Evolutionary conservation across 371 early-diverging fungal species (phyloP), one percentile per base, ranked within the genome.

Genomic region (Syncephalastrum sp.): DNA sequence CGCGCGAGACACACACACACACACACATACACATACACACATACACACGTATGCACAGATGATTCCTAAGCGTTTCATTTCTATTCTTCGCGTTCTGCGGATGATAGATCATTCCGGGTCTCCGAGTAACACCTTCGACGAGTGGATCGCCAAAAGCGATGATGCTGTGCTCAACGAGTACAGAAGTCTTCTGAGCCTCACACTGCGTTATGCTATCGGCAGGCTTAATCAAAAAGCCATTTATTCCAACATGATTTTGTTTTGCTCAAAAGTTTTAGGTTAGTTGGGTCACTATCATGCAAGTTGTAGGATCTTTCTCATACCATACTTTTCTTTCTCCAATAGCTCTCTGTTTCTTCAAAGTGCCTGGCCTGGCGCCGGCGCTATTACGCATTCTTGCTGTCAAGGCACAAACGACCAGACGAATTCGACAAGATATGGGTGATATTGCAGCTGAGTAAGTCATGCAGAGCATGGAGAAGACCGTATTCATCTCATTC

Each of bases 171-270:
- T 33, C 12, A 33, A 53, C 14, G 60, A 59, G 15, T 71, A 71
- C 33, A 56, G 65, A 15, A 42, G 54, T 2, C 25, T 64, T n/a
- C 45, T 71, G 8, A 53, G 44, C 17, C 43, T 41, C 16, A 66
- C 68, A 0, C 57, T 81, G 17, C 74, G 69, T 47, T 71, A 78
- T 54, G 79, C 72, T 5, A 69, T 76, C 24, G 68, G 68, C 14
- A 56, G 62, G 21, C 53, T 81, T 38, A 78, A 76, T 44, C 73
- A 78, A 48, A 78, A 70, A 42, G 78, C 79, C 4, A 69, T 82
- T 13, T 76, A 73, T 29, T 76, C 82, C 2, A 79, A 78, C 52
- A 71, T 79, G 23, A 76, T 82, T 8, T 68, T 72, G 7, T 78
- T 82, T 45, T 77, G 80, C 29, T 76, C 80, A 48, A 75, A 76